Base-by-base conservation (phyloP, 805 yeast species). In the Naumovozyma baii region DNA sequence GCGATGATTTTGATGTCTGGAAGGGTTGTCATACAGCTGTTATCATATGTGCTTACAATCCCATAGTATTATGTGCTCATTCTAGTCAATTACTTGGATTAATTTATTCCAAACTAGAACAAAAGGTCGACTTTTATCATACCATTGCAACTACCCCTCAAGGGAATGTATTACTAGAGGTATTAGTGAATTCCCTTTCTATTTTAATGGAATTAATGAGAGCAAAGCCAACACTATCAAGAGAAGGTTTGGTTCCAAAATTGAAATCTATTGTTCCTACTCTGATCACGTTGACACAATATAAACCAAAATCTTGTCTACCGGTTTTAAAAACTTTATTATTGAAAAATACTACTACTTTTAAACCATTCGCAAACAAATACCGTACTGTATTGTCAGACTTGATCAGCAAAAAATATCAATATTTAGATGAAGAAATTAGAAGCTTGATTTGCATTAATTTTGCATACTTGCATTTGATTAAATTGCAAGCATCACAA, bases 211-310 rank as follows among this genome's bases (percentile, higher is more conserved):
- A 55, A 22, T 64, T 70, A 35, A 77, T 80, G 41, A 74, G 83
- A 54, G 90, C 86, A 2, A 87, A 87, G 54, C 85, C 94, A 1
- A 79, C 87, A 1, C 68, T 90, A 32, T 80, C 90, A 2, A 73
- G 96, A 55, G 95, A 87, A 54, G 66, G 82, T 7, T 69, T 86
- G 41, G 83, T 94, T 2, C 94, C 96, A 5, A 79, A 79, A 49
- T 64, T 90, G 41, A 76, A 83, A 8, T 67, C 69, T 2, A 74
- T 82, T 33, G 73, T 85, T 42, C 60, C 72, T 14, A 57, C 71
- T 4, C 66, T 78, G 37, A 51, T 85, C 40, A 75, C 69, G 2
- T 46, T 62, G 26, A 50, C 68, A 10, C 57, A 69, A 28, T 64
- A 68, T 7, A 61, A 62, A 15, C 65, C 67, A 15, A 58, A 60